Conservation (phyloP, 2,329 filamentous ascomycete genomes). For the Aciculosporium take region DNA sequence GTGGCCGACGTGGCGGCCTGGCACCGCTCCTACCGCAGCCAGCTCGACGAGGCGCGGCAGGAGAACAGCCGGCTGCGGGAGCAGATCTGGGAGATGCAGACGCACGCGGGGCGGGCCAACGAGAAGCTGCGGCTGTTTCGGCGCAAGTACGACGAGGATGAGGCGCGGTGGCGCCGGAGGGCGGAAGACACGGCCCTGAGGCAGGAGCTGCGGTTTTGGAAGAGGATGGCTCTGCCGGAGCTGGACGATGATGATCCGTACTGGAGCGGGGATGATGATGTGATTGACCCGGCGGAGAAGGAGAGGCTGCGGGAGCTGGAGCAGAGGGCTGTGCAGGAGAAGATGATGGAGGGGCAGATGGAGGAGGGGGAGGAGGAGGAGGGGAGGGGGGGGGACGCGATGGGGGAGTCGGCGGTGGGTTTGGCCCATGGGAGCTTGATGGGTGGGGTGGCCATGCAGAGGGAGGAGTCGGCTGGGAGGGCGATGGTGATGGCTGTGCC, state of each 20-base stretch:
- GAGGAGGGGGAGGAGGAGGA: conserved; percentile 22
- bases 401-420: not conserved
- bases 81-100: conserved; percentile 54
- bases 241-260: conserved; percentile 44
- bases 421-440: conserved; percentile 16
- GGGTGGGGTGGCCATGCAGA: conserved; percentile 26
- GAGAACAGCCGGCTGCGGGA: conserved; percentile 49
- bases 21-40: conserved; percentile 51
- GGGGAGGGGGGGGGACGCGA: conserved; percentile 13
- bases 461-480: conserved; percentile 19
- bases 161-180: conserved; percentile 36
- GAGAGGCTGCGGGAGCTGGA: conserved; percentile 36
- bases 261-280: conserved; percentile 52
- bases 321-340: conserved; percentile 27
- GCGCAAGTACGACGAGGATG: conserved; percentile 40
- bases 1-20: conserved; percentile 46
- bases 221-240: conserved; percentile 49
- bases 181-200: conserved; percentile 37
- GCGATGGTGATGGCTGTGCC: conserved; percentile 14
- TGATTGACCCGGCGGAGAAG: conserved; percentile 48
- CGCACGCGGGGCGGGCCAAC: conserved; percentile 43
- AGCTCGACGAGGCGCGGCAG: conserved; percentile 49
- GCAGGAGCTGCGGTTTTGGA: conserved; percentile 52
- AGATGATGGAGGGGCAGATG: conserved; percentile 19
- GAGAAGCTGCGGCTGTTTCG: conserved; percentile 43